Base-by-base conservation (phyloP, 78 protist genomes). In the Dictyostelium purpureum region DNA sequence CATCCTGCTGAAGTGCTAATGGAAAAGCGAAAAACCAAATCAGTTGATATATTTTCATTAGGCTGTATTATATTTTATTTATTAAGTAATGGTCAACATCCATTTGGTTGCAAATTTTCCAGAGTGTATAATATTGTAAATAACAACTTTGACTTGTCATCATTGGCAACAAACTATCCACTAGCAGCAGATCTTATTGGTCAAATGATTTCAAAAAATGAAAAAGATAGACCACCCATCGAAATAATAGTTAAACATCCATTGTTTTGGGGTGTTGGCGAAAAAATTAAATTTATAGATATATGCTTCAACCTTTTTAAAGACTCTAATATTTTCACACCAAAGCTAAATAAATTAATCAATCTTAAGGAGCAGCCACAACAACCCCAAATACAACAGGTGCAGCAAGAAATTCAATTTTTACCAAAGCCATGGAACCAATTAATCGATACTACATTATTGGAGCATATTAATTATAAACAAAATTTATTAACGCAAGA, bases 1-100 rank as follows among this genome's bases (percentile, higher is more conserved):
- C 92, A 85, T 59, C 92, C 92, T 26, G 80, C 80, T 4, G 92
- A 85, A 43, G 76, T 73, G 3, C 28, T 85, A 31, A 57, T 59
- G 6, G 70, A 73, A 26, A 59, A 85, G 33, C 80, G 92, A n/a
- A 85, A 85, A 57, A 85, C 92, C 6, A 85, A 73, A 18, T 52
- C 92, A 1, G 57, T 85, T 0, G 92, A 85, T 61, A 70, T 85
- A 37, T 85, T 85, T 24, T 85, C 92, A 21, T 52, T 85, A 24
- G 92, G 92, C 28, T 85, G 92, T 61, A 52, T 85, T 16, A 42
- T 85, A 14, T 52, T 31, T 26, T 85, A 73, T 18, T 10, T 85
- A 21, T 7, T 73, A 5, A 85, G 66, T 7, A 52, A 52, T 61
- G 92, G 92, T 33, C 28, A 61, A 16, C 92, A 85, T 45, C 92